Evolutionary conservation across 1,284 basidiomycete genomes (phyloP).

Genomic region (Binderoboletus segoi): DNA sequence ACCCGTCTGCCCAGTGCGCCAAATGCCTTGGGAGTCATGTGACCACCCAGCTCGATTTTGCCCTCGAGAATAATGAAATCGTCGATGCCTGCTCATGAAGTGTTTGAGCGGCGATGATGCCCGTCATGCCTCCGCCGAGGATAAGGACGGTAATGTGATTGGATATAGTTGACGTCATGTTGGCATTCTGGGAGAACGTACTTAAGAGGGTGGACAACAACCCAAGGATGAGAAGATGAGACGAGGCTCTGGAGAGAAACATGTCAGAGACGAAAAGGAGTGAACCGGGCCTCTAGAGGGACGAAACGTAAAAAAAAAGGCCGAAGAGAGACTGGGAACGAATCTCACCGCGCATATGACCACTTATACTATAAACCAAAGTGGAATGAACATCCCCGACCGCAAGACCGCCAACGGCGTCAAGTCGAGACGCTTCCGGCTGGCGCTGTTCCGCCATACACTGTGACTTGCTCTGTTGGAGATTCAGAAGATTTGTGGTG

Average conservation of each 20-base stretch:
- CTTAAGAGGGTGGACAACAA: constrained; percentile 2
- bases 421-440: no score
- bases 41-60: constrained; percentile 59
- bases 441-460: no score
- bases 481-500: no score
- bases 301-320: no score
- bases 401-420: no score
- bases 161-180: no score
- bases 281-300: no score
- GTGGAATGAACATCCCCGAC: no score
- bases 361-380: no score
- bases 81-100: constrained; percentile 58
- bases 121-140: constrained; percentile 69
- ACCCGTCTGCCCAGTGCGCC: constrained; percentile 40
- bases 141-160: constrained; percentile 46
- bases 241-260: neutral
- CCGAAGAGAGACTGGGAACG: neutral
- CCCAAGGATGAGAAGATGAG: neutral
- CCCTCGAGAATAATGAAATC: constrained; percentile 68
- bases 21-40: constrained; percentile 53
- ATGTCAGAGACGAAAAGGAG: constrained; percentile 7
- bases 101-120: constrained; percentile 67
- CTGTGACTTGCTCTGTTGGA: no score
- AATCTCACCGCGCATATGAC: neutral
- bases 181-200: constrained; percentile 14